Base-by-base conservation (phyloP, 2,329 filamentous ascomycete species). In the Chaetomium sp. region DNA sequence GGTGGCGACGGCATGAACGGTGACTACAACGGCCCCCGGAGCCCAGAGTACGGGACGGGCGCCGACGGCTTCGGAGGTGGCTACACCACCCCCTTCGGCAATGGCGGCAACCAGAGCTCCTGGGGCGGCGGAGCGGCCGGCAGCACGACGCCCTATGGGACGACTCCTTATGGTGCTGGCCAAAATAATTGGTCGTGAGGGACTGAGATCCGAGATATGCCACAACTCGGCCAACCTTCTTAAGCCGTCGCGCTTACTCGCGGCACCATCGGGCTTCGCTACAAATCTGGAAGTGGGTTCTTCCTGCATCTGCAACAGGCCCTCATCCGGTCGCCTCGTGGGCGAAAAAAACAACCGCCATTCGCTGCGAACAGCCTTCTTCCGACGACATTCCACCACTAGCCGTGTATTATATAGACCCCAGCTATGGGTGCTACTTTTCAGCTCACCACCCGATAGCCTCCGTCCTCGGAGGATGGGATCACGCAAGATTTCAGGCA, bases 41-140 rank as follows among this genome's bases (percentile, higher is more conserved):
- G 84, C 66, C 86, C 85, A 9, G 83, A 85, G 72, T 81, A 78
- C 68, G 76, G 85, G 77, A 73, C 82, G 53, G 81, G 76, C 19
- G 77, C 75, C 53, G 76, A 76, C 19, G 77, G 76, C 6, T 58
- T 57, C 33, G 84, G 82, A 56, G 87, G 82, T 57, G 87, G 86
- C 38, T 88, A 82, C 67, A 85, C 82, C 8, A 89, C 87, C 7
- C 84, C 87, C 0, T 88, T 85, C 64, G 83, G 78, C 32, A 65
- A 64, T 47, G 62, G 74, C 27, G 81, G 80, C 32, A 78, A 74
- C 51, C 75, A 80, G 58, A 87, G 81, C 66, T 75, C 81, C 14
- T 91, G 88, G 81, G 86, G 86, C 14, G 82, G 76, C 40, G 78
- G 69, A n/a, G 82, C 76, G 38, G 78, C 70, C 49, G 80, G 73